Conservation (phyloP, 352 stramenopile genomes). For the Globisporangium radiosum region DNA sequence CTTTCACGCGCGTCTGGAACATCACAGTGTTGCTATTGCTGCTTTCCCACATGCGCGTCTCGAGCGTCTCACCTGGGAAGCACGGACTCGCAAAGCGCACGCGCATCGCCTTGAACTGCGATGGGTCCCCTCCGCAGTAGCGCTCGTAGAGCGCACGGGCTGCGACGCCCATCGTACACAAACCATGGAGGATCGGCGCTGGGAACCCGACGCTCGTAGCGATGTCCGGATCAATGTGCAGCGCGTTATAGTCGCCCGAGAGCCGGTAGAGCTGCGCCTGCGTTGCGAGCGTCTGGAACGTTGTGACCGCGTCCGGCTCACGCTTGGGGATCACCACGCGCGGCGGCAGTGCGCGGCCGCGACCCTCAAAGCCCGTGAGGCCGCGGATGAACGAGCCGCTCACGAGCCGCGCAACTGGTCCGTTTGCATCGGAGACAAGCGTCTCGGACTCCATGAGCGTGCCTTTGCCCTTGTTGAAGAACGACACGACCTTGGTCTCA, state of each 20-base stretch:
- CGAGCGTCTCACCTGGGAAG: conserved; percentile 82
- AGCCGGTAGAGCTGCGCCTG: conserved; percentile 91
- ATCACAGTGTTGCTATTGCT: conserved; percentile 43
- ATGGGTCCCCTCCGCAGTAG: conserved; percentile 64
- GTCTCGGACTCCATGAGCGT: conserved; percentile 84
- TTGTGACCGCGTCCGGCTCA: conserved; percentile 49
- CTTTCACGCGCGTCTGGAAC: conserved; percentile 73
- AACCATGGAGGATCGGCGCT: conserved; percentile 89
- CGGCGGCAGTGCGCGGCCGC: conserved; percentile 51
- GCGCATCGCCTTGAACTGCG: conserved; percentile 79
- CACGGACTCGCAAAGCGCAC: conserved; percentile 85
- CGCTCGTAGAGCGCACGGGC: conserved; percentile 72
- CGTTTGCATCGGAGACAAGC: conserved; percentile 62
- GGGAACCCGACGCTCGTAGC: conserved; percentile 72
- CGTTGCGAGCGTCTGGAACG: conserved; percentile 59
- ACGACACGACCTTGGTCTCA: conserved; percentile 70
- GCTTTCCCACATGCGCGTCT: conserved; percentile 77
- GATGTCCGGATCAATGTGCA: conserved; percentile 90
- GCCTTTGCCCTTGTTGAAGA: conserved; percentile 78
- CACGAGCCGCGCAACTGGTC: conserved; percentile 62
- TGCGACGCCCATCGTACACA: conserved; percentile 90
- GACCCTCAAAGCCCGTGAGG: conserved; percentile 67
- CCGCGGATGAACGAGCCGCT: conserved; percentile 80
- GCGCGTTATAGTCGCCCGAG: conserved; percentile 93
- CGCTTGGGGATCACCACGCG: conserved; percentile 74